Evolutionary conservation across 495 filamentous ascomycete genomes (phyloP).

Genomic region (Talaromyces adpressus): DNA sequence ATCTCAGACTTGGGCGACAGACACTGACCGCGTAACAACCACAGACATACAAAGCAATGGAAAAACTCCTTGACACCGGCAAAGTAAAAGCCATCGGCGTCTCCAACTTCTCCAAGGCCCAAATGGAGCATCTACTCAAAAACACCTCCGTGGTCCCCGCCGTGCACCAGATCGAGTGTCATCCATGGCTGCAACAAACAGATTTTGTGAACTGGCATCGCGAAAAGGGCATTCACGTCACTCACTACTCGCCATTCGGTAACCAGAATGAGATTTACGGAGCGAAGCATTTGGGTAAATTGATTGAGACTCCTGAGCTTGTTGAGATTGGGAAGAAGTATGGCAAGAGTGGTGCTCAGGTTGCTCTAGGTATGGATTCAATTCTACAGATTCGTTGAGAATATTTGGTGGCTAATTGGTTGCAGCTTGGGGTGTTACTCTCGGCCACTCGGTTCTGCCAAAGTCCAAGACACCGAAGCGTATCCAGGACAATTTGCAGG

Average conservation of each 20-base stretch:
- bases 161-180: conserved; percentile 58
- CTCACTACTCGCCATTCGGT: conserved; percentile 63
- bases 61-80: conserved; percentile 46
- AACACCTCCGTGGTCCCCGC: conserved; percentile 54
- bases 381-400: conserved; percentile 1
- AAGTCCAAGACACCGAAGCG: conserved; percentile 53
- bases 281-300: conserved; percentile 39
- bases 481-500: conserved; percentile 51
- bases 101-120: conserved; percentile 65
- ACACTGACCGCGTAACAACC: background rate
- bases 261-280: conserved; percentile 62
- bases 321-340: conserved; percentile 56
- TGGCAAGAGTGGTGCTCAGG: conserved; percentile 53
- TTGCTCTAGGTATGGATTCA: conserved; percentile 42
- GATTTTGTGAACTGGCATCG: conserved; percentile 50
- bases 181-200: conserved; percentile 57
- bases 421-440: conserved; percentile 57
- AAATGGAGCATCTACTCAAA: conserved; percentile 61
- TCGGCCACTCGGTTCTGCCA: conserved; percentile 57
- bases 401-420: conserved; percentile 29
- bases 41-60: conserved; percentile 59
- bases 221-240: conserved; percentile 51
- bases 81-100: conserved; percentile 64
- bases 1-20: conserved; percentile 11
- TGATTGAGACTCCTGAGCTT: conserved; percentile 56